Percentiles rank a stretch among this genome's conserved stretches.
phyloP scores from a whole-genome alignment of 345 rosid species.

The Camelina neglecta region DNA sequence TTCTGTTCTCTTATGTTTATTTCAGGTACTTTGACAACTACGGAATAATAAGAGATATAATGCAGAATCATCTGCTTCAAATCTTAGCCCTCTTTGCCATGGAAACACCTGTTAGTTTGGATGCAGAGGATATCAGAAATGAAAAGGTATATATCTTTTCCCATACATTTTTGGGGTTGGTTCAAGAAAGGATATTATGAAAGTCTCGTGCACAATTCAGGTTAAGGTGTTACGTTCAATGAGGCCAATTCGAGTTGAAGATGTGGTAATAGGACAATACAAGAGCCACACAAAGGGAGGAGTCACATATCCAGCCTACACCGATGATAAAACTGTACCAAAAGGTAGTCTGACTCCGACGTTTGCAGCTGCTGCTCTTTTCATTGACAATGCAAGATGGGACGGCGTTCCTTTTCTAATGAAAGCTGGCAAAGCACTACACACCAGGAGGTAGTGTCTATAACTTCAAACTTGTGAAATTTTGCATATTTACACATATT shows the following conservation, averaged over 20 bases:
- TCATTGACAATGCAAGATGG: slow-evolving; percentile 98
- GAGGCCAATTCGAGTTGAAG: slow-evolving; percentile 84
- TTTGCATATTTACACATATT: slow-evolving; percentile 1
- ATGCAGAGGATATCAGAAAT: slow-evolving; percentile 96
- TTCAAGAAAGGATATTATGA: slow-evolving; percentile 22
- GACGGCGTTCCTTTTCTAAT: slow-evolving; percentile 97
- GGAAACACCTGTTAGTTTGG: slow-evolving; percentile 99
- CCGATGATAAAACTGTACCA: slow-evolving; percentile 90
- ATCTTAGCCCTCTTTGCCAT: slow-evolving; percentile 97
- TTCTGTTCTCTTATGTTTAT: slow-evolving; percentile 7
- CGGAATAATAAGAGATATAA: slow-evolving; percentile 95
- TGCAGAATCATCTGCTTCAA: slow-evolving; percentile 99
- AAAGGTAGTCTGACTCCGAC: slow-evolving; percentile 92
- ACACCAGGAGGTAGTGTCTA: slow-evolving; percentile 62
- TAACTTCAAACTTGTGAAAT: slow-evolving; percentile 9
- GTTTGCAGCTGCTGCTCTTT: slow-evolving; percentile 98
- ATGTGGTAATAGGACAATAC: slow-evolving; percentile 89
- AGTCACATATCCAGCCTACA: slow-evolving; percentile 75
- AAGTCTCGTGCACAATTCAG: slow-evolving; percentile 49
- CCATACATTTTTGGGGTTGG: not conserved
- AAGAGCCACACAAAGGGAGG: slow-evolving; percentile 93
- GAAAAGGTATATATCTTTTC: slow-evolving; percentile 64
- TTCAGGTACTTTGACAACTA: slow-evolving; percentile 91
- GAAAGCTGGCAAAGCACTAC: slow-evolving; percentile 98
- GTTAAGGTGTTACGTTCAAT: slow-evolving; percentile 96